Base-by-base conservation (phyloP, 2,329 filamentous ascomycete genomes). In the Epichloe festucae region DNA sequence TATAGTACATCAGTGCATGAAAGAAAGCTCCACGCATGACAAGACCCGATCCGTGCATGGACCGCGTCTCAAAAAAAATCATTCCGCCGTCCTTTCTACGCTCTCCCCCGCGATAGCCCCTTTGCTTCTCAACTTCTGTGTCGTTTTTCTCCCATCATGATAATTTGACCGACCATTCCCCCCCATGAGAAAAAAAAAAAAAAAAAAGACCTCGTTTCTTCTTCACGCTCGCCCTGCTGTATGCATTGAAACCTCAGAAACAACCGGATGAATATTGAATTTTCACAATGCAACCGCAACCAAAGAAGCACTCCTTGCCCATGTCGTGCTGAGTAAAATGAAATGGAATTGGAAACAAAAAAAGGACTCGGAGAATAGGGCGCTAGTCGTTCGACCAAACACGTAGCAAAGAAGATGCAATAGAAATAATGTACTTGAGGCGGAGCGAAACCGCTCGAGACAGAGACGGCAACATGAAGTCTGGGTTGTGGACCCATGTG, bases 1-100 rank as follows among this genome's bases (percentile, higher is more conserved):
- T 31, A 31, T 48, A 40, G 50, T 52, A 52, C 50, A 52, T 48
- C 34, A 43, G 45, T 14, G 31, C 50, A 43, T 52, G 45, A 48
- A 39, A 44, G n/a, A 36, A 43, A 19, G 12, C 21, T 31, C 8
- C 27, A 31, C 27, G 27, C 41, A 23, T 5, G 41, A 43, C 41
- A 43, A 11, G 27, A 31, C 1, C 19, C 41, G 19, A 15, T 42
- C 8, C 41, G 21, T 27, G 41, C 41, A 43, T n/a, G 17, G 15
- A 19, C 5, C 10, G 27, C 3, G 27, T 31, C 27, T 31, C 27
- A 11, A 27, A 42, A 42, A 42, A 43, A 10, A 15, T 23, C 41
- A 41, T 21, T 43, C 21, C 41, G 41, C 41, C 23, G 41, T 43
- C 36, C 36, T 39, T 2, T 27, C 27, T 27, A 8, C 27, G 27